A percentile compares a stretch with the other conserved stretches of the same genome.
These are phyloP conservation scores for Lactarius evosmus DNA, from an alignment of 768 basidiomycete genomes.

Conservation along the genomic window DNA sequence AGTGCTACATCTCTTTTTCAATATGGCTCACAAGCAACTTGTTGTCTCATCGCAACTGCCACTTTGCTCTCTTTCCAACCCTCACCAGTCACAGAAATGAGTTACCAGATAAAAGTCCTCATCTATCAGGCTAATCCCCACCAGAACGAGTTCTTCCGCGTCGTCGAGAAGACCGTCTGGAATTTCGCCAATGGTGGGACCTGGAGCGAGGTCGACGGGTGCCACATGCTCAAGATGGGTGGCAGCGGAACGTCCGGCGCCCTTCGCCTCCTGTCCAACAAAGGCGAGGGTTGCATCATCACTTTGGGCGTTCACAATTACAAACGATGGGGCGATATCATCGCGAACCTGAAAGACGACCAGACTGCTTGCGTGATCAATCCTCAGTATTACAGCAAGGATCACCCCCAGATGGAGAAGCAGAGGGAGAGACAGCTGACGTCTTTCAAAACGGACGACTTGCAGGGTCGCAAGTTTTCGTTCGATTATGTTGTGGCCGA, in stretches of 20 bases:
- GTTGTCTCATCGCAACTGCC: background rate
- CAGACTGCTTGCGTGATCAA: slow-evolving; percentile 13
- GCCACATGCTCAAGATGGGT: slow-evolving; percentile 36
- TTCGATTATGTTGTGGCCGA: too few species aligned
- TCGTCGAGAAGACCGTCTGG: slow-evolving; percentile 38
- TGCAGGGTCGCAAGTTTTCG: too few species aligned
- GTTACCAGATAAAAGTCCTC: slow-evolving; percentile 29
- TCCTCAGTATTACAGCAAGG: slow-evolving; percentile 6
- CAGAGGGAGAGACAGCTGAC: too few species aligned
- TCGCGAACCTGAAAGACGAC: slow-evolving; percentile 32
- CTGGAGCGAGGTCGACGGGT: slow-evolving; percentile 32
- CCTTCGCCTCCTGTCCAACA: slow-evolving; percentile 35
- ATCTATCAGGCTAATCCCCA: slow-evolving; percentile 26
- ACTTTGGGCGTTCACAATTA: slow-evolving; percentile 41
- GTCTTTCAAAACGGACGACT: too few species aligned
- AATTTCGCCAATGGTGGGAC: slow-evolving; percentile 37
- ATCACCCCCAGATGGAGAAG: slow-evolving; percentile 1
- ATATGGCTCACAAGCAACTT: too few species aligned
- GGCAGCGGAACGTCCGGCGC: slow-evolving; percentile 42
- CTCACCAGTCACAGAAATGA: background rate
- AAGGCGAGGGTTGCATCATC: slow-evolving; percentile 36
- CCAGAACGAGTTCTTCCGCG: slow-evolving; percentile 30
- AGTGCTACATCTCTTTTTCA: too few species aligned
- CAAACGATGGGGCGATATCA: slow-evolving; percentile 40
- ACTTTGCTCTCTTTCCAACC: background rate